Base-by-base conservation (phyloP, 148 eudicot species). In the Chenopodium formosanum region DNA sequence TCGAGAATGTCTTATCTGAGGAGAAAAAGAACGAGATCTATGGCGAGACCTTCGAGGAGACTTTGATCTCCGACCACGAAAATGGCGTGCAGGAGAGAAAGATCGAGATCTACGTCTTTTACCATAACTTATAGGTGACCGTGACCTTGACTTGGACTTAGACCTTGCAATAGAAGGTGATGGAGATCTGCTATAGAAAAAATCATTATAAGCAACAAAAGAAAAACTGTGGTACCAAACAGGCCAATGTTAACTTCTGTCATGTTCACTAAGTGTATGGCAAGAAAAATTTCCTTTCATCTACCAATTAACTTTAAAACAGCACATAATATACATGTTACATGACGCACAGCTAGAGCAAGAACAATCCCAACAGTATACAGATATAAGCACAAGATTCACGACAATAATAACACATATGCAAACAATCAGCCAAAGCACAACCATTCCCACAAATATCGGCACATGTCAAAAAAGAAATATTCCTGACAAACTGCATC, bases 81-180 rank as follows among this genome's bases (percentile, higher is more conserved):
- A 66, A 58, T 52, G 87, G 64, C 79, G 85, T 34, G 79, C 76
- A 75, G 98, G 98, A 70, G 98, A 94, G 85, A 80, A 86, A 66
- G 98, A 94, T 23, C 88, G 95, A 44, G 97, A 92, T 79, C 83
- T 86, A 67, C 84, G 84, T 79, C 92, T 90, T 75, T 77, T 80
- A 68, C 83, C 81, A 80, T 81, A 83, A 72, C 32, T 83, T 52
- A 89, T 70, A 46, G 98, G 98, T 79, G 98, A 92, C 74, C 44
- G 98, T 76, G 98, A 50, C 53, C 80, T 89, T 74, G 97, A 91
- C 75, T 80, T 81, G 66, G 94, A 91, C 81, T 82, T 88, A 29
- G 92, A 89, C 89, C 81, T 88, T 48, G 82, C 91, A 81, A 68
- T 90, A 60, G 86, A 53, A 11, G 89, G 44, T 32, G 94, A 87